Evolutionary conservation across 306 rosid genomes (phyloP), one percentile per base, ranked within the genome.

Genomic region (Nissolia schottii): DNA sequence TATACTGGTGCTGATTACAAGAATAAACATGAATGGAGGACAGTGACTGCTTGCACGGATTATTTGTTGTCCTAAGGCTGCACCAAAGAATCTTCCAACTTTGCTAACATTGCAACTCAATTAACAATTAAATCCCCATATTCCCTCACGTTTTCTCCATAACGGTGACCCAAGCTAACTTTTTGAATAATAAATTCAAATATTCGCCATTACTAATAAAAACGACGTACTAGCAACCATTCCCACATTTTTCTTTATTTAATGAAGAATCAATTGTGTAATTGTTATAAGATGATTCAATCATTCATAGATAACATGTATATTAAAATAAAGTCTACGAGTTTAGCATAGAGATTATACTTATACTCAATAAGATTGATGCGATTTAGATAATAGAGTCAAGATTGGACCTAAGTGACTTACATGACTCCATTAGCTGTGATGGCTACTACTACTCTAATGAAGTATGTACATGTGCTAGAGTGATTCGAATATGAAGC

Each of bases 61-160:
- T 70, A 43, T 60, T 70, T 77, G 68, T 65, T 73, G 88, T 78
- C 76, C 65, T 50, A 27, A 70, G 56, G 37, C 69, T 37, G 66
- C 51, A 10, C 8, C 18, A 3, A 23, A 38, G 88, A 71, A 85
- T 85, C 79, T 85, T 77, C 31, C 28, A 58, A 22, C 60, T 7
- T 27, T 20, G 13, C 31, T 14, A 34, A 22, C n/a, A 3, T 12
- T 34, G 48, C n/a, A 78, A 43, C 38, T 48, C 76, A 64, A 55
- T 64, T 64, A 64, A 64, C 43, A 65, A 76, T 13, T 28, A 7
- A 62, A 24, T 72, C 72, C 67, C 29, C 37, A 56, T n/a, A n/a
- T 28, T 64, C 28, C 35, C n/a, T 51, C 50, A 38, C 35, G 34
- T 41, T 45, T 29, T 71, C 11, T 20, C 68, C 35, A 40, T 57